Base-by-base conservation (phyloP, 2,329 filamentous ascomycete species). In the Fusarium humuli region DNA sequence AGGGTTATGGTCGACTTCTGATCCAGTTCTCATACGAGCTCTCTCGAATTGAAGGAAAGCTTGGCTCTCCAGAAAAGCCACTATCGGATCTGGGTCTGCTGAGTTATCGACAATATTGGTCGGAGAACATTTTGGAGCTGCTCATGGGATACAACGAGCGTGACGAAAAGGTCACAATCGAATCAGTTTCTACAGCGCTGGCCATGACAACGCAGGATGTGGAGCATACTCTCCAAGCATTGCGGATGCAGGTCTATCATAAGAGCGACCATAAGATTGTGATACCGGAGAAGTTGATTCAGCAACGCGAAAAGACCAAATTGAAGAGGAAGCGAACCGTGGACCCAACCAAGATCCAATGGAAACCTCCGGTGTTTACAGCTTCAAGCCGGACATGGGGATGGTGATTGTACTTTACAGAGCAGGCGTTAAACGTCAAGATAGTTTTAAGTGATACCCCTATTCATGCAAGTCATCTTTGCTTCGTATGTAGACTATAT, bases 191-290 rank as follows among this genome's bases (percentile, higher is more conserved):
- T 1, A 85, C 87, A 8, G 81, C 89, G 34, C 89, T 96, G 11
- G 92, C 94, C 5, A 98, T 99, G 95, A 98, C 95, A n/a, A 94
- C 94, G 8, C 94, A 94, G 75, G 96, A 99, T 78, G 95, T 99
- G 16, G 90, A 98, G 79, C 94, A 98, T 79, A 98, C 96, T 0
- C 82, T 99, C 54, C 94, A 98, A 78, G 94, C 94, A 60, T 84
- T 98, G 65, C 96, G 95, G 78, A 97, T 99, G 93, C 88, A 98
- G 77, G 88, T 96, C 47, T 98, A 98, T 78, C 94, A 94, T 75
- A 97, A 97, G 84, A 94, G 94, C 71, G 94, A 97, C 77, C 96
- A 98, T 84, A 95, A 98, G 79, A 93, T 99, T 73, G 94, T 98
- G 25, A 86, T 99, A 32, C 94, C 95, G 0, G 92, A 96, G 69